Conservation (phyloP, 1,284 basidiomycete genomes). For the Veloporphyrellus conicus region DNA sequence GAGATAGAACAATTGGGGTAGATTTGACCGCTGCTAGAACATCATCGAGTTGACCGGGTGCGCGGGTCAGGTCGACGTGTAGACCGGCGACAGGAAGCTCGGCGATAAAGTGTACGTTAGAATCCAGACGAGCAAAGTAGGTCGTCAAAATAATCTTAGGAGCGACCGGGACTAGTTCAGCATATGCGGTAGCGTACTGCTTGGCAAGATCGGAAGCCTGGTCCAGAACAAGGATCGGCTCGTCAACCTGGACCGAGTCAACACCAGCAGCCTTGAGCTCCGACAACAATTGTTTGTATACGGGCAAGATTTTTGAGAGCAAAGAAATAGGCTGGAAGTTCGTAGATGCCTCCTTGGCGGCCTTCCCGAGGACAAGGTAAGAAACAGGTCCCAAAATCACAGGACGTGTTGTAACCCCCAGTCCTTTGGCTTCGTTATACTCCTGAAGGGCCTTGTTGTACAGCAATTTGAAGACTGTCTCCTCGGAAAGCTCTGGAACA, state of each 20-base stretch:
- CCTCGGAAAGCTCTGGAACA: constrained; percentile 93
- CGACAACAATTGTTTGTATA: constrained; percentile 89
- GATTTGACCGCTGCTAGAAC: constrained; percentile 82
- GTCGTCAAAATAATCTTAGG: constrained; percentile 93
- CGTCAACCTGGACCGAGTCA: constrained; percentile 94
- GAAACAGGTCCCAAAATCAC: constrained; percentile 96
- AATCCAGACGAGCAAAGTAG: constrained; percentile 95
- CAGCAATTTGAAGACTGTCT: constrained; percentile 91
- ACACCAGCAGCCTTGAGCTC: constrained; percentile 93
- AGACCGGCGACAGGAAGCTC: constrained; percentile 93
- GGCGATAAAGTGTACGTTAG: constrained; percentile 84
- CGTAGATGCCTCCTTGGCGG: constrained; percentile 78
- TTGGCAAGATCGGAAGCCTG: constrained; percentile 74
- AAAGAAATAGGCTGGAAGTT: constrained; percentile 91
- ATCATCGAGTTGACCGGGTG: constrained; percentile 82
- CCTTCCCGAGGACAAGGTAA: constrained; percentile 93
- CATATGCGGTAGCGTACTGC: constrained; percentile 81
- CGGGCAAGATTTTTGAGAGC: constrained; percentile 84
- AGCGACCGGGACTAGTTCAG: constrained; percentile 75
- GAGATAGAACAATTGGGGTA: constrained; percentile 80
- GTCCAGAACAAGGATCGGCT: constrained; percentile 95
- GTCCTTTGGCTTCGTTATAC: constrained; percentile 91
- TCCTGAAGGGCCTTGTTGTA: constrained; percentile 95
- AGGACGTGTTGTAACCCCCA: constrained; percentile 89
- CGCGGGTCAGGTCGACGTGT: constrained; percentile 96